Evolutionary conservation across 495 filamentous ascomycete species (phyloP).

Genomic region (Neurospora intermedia): DNA sequence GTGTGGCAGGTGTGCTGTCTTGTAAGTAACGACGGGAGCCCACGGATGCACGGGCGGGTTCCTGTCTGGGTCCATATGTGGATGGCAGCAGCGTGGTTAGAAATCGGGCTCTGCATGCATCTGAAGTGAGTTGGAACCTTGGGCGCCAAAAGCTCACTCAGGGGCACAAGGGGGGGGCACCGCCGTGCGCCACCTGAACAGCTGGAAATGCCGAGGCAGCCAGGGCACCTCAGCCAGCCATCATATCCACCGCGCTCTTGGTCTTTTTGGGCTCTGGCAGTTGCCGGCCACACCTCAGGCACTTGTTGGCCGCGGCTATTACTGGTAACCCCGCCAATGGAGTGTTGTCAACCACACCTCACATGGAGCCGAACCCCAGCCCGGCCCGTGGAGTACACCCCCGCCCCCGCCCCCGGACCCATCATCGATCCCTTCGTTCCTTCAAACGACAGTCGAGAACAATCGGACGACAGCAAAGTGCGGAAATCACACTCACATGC

Average conservation of each 20-base stretch:
- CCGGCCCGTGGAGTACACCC: not conserved
- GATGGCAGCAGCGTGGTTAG: constrained; percentile 1
- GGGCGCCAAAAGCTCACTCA: not conserved
- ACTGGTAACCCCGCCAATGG: not conserved
- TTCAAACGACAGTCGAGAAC: not conserved
- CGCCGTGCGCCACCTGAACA: not conserved
- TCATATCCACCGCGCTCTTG: not conserved
- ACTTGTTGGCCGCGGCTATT: not conserved
- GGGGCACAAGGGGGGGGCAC: not conserved
- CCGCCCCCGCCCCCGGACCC: not conserved
- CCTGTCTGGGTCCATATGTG: not conserved
- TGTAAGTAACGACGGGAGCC: not conserved
- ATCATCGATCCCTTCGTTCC: not conserved
- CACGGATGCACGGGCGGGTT: not conserved
- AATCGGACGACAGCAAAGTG: not conserved
- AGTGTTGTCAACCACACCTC: not conserved
- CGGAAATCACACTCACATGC: not conserved
- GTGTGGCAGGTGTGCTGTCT: not conserved
- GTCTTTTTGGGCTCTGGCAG: not conserved
- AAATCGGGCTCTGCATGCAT: not conserved
- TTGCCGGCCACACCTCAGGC: not conserved
- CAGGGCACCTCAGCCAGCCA: not conserved
- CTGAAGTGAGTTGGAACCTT: not conserved
- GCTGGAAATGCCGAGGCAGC: constrained; percentile 3
- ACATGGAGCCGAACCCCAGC: not conserved